These are phyloP conservation scores for Coemansia sp. DNA, from an alignment of 192 early-diverging fungal genomes.

Conservation along the genomic window DNA sequence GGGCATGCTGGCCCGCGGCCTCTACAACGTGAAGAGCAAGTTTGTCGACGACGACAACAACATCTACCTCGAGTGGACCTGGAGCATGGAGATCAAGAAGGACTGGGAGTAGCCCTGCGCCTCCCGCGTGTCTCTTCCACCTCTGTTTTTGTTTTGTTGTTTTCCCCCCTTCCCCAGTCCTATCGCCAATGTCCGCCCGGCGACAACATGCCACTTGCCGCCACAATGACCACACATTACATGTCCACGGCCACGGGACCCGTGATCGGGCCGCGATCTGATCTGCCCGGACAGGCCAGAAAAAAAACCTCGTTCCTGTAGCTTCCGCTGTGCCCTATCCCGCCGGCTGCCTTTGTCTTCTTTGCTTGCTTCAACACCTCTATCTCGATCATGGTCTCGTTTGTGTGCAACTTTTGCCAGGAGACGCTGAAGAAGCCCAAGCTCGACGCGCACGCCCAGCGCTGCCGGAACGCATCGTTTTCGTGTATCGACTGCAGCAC, in stretches of 20 bases:
- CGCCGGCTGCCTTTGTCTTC: neutral
- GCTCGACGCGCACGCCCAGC: conserved; percentile 71
- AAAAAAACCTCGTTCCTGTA: neutral
- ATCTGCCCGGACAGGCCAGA: too few species aligned
- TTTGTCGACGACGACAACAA: conserved; percentile 91
- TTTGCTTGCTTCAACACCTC: neutral
- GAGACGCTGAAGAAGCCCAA: conserved; percentile 94
- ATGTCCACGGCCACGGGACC: too few species aligned
- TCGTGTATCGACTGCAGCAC: conserved; percentile 87
- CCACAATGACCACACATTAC: too few species aligned
- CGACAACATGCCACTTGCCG: too few species aligned
- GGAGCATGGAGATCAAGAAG: conserved; percentile 87
- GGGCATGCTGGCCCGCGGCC: conserved; percentile 87
- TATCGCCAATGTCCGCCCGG: too few species aligned
- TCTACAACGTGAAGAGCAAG: conserved; percentile 84
- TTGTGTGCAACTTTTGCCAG: conserved; percentile 67
- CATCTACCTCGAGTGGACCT: conserved; percentile 75
- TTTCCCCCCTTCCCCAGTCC: too few species aligned
- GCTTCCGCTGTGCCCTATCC: too few species aligned
- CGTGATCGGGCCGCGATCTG: too few species aligned
- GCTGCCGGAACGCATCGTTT: conserved; percentile 81
- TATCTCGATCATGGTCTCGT: conserved; percentile 49
- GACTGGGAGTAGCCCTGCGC: conserved; percentile 58
- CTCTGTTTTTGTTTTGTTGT: conserved; percentile 1
- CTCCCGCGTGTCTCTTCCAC: neutral